Evolutionary conservation across 1,284 basidiomycete genomes (phyloP), one percentile per base, ranked within the genome.

Genomic region (Fomes fomentarius): DNA sequence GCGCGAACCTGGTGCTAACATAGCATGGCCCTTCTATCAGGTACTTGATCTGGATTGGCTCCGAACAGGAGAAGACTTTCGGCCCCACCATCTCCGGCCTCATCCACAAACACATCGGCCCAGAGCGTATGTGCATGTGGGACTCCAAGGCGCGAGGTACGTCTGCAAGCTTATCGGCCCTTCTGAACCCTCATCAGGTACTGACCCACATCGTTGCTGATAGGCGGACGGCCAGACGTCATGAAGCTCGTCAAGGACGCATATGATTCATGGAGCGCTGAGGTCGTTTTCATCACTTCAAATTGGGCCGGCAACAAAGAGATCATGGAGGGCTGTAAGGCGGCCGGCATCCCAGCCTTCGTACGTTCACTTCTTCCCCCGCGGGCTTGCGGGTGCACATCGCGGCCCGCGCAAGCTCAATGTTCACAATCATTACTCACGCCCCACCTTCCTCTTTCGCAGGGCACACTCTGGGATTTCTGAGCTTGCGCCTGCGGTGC

Each of bases 321-420:
- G 67, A 80, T 87, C 70, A 85, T 86, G 83, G 82, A 84, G 63
- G 83, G 83, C 15, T 85, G 83, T 66, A 85, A 82, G 69, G 75
- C 74, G 59, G 79, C 77, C 25, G 79, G 80, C 19, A 86, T 87
- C 52, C 83, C 83, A 47, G 82, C 80, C 54, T 86, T 86, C 64
- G 84, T 78, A 56, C 57, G 74, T 72, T n/a, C n/a, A n/a, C 28
- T 19, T 11, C 25, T 24, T 26, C 11, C 21, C 15, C 39, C 26
- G 31, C 24, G 0, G 25, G 35, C 3, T 21, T 25, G 5, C 45
- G 12, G 17, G 74, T 75, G 66, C 67, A 37, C 30, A 44, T 33
- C 47, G 28, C 39, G 44, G 33, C 26, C n/a, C 25, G 24, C 15
- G 17, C 26, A 50, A n/a, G n/a, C n/a, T n/a, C n/a, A n/a, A n/a